These are phyloP conservation scores for Immersiella caudata DNA, from an alignment of 495 filamentous ascomycete genomes.

Conservation along the genomic window DNA sequence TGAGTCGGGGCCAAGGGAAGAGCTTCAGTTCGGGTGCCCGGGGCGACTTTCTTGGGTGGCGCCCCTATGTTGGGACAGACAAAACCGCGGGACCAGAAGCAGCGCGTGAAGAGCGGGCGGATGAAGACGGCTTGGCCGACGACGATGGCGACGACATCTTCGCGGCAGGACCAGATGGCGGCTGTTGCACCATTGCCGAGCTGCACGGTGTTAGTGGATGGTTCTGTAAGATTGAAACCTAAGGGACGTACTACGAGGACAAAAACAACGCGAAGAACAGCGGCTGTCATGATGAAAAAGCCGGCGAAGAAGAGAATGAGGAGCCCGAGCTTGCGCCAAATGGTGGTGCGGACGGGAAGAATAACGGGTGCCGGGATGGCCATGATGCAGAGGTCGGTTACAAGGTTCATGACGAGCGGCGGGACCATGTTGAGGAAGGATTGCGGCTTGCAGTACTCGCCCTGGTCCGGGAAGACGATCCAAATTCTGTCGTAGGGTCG, in stretches of 20 bases:
- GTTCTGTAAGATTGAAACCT: background rate
- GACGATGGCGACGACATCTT: constrained; percentile 18
- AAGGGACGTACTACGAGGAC: constrained; percentile 14
- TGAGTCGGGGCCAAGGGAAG: background rate
- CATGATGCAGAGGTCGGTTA: constrained; percentile 22
- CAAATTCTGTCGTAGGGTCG: constrained; percentile 16
- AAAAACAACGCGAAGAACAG: constrained; percentile 18
- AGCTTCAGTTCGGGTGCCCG: background rate
- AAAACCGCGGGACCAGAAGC: constrained; percentile 14
- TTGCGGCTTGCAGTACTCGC: constrained; percentile 18
- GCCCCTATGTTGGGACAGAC: background rate
- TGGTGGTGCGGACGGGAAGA: constrained; percentile 19
- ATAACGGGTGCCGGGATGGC: constrained; percentile 20
- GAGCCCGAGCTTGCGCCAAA: constrained; percentile 14
- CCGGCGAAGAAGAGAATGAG: constrained; percentile 17
- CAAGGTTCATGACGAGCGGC: constrained; percentile 20
- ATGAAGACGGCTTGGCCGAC: constrained; percentile 19
- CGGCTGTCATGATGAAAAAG: constrained; percentile 20
- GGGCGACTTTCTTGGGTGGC: background rate
- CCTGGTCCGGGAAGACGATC: constrained; percentile 18
- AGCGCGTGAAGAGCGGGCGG: constrained; percentile 6
- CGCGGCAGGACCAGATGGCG: constrained; percentile 21
- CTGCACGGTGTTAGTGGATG: background rate
- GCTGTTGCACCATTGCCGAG: constrained; percentile 13
- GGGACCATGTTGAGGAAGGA: constrained; percentile 19